Evolutionary conservation across 163 green algal species (phyloP), one percentile per base, ranked within the genome.

Genomic region (Scenedesmus sp.): DNA sequence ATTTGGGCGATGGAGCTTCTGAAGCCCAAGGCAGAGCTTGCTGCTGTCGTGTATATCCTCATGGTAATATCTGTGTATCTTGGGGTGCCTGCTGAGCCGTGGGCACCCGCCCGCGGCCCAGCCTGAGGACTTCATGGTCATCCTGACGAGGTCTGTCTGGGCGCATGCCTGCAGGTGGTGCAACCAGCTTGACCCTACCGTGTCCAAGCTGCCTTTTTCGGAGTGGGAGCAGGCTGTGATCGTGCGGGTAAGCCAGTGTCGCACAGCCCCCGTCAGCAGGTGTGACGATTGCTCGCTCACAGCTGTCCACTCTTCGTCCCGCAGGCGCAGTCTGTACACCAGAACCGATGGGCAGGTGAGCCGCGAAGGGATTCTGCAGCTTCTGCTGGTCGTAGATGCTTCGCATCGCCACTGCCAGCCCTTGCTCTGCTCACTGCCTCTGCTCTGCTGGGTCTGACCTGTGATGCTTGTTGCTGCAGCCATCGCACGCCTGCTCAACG

Each of bases 161-260:
- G 8, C 57, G 16, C 60, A 15, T 62, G 76, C 54, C 2, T 67
- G n/a, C 82, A 96, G 96, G 79, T 99, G 97, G 97, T 98, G 96
- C 95, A 99, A 99, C 94, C 97, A 99, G 95, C 96, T 99, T 5
- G 95, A 99, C 92, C 97, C 97, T 2, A 90, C 94, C 6, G 95
- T 99, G 15, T 97, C 96, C 74, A 97, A 97, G 64, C 95, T 96
- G 4, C 96, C 97, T 8, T 98, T 98, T 95, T 95, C 93, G 9
- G 89, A 91, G 90, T 96, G 96, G 94, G 97, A 99, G 93, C 96
- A 98, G 64, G 93, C 93, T 0, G 93, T 95, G 18, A 97, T 98
- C 79, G 90, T 97, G 23, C 90, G 86, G 74, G 91, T 92, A 87
- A 67, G 84, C 46, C 9, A 76, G 23, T 13, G 55, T 82, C 62